phyloP scores from a whole-genome alignment of 2,329 filamentous ascomycete species.

The Aaosphaeria arxii region DNA sequence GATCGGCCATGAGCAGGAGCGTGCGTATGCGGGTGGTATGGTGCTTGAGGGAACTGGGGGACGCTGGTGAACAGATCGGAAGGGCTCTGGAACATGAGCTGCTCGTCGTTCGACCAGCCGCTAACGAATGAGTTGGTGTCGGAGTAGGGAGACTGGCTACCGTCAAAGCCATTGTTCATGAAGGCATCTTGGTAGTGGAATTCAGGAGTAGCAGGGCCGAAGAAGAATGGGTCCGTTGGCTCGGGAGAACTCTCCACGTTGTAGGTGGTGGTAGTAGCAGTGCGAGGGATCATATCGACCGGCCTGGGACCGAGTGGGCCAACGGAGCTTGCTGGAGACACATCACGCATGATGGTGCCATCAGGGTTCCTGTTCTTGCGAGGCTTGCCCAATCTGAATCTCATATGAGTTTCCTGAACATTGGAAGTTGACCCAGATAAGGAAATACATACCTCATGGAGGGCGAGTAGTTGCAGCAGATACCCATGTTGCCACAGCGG shows the following conservation, averaged over 20 bases:
- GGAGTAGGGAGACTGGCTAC: slow-evolving; percentile 33
- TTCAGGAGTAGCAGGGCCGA: slow-evolving; percentile 32
- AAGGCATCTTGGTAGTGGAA: slow-evolving; percentile 34
- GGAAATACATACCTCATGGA: slow-evolving; percentile 33
- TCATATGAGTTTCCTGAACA: slow-evolving; percentile 12
- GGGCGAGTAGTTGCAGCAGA: slow-evolving; percentile 39
- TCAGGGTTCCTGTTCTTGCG: slow-evolving; percentile 37
- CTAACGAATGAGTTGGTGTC: slow-evolving; percentile 23
- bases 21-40: slow-evolving; percentile 9
- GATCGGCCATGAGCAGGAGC: slow-evolving; percentile 19
- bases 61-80: slow-evolving; percentile 24
- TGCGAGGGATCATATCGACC: slow-evolving; percentile 28
- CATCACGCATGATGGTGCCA: slow-evolving; percentile 31
- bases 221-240: slow-evolving; percentile 33
- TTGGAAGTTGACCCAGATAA: neutral
- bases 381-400: slow-evolving; percentile 30
- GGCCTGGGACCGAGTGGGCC: slow-evolving; percentile 25
- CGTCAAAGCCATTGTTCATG: slow-evolving; percentile 23
- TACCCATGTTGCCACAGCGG: slow-evolving; percentile 34
- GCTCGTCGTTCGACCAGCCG: slow-evolving; percentile 32
- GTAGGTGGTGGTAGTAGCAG: slow-evolving; percentile 14
- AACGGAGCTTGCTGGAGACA: slow-evolving; percentile 30
- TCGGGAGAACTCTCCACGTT: slow-evolving; percentile 35
- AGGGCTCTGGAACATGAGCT: slow-evolving; percentile 25
- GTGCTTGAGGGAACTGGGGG: slow-evolving; percentile 19